Percentiles rank a stretch among this genome's conserved stretches.
These are phyloP conservation scores for Sanghuangporus baumii DNA, from an alignment of 1,284 basidiomycete species.

Conservation along the genomic window DNA sequence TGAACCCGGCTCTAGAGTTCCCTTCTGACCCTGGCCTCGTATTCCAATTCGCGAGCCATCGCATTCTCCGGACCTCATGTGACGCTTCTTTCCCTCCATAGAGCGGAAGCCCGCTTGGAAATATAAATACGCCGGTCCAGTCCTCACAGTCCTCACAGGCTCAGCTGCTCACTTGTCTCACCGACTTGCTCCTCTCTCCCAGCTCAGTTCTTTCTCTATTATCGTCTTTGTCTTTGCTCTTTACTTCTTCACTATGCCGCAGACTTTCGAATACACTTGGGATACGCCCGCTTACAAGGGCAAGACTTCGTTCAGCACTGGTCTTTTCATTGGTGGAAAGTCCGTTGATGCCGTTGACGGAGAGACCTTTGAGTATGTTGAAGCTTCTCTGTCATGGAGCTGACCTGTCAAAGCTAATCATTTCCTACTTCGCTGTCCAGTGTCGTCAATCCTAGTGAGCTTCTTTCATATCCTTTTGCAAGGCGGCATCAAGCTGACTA, in stretches of 20 bases:
- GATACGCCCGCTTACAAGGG: constrained; percentile 66
- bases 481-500: background rate
- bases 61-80: background rate
- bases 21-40: background rate
- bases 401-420: background rate
- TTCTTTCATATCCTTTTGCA: background rate
- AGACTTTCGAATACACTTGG: constrained; percentile 52
- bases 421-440: background rate
- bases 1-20: background rate
- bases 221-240: background rate
- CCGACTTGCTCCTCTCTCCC: background rate
- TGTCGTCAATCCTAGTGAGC: constrained; percentile 67
- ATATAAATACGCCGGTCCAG: too few species aligned
- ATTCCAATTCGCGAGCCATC: background rate
- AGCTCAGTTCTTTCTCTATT: background rate
- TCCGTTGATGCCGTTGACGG: constrained; percentile 67
- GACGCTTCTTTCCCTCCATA: background rate
- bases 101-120: background rate
- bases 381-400: constrained; percentile 30
- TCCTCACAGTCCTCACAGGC: too few species aligned
- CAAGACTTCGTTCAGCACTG: constrained; percentile 61
- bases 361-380: constrained; percentile 48
- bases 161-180: background rate
- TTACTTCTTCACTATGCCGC: constrained; percentile 23
- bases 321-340: constrained; percentile 81